Percentiles rank a stretch among this genome's conserved stretches.
phyloP scores from a whole-genome alignment of 345 rosid species.

The Erodium maritimum region DNA sequence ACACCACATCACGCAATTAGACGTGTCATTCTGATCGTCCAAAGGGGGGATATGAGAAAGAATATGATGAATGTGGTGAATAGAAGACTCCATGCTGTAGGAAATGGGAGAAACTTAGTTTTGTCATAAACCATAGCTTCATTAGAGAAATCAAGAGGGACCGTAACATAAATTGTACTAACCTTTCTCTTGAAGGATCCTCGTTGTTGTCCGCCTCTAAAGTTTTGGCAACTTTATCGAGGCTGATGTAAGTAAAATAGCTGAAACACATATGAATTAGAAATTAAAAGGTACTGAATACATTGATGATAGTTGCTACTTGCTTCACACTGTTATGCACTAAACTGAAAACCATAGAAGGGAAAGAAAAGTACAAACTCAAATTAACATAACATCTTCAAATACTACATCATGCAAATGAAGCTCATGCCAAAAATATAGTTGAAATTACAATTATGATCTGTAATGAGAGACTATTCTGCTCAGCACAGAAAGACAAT shows the following conservation, averaged over 20 bases:
- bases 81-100: conserved; percentile 42
- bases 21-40: conserved; percentile 27
- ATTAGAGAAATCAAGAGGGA: background rate
- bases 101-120: background rate
- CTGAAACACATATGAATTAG: conserved; percentile 20
- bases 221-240: conserved; percentile 49
- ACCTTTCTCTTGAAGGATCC: conserved; percentile 36
- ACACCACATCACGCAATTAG: conserved; percentile 70
- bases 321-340: background rate
- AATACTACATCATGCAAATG: too few species aligned
- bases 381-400: too few species aligned
- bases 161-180: conserved; percentile 7
- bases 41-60: conserved; percentile 45
- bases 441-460: too few species aligned
- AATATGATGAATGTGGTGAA: conserved; percentile 42
- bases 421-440: too few species aligned
- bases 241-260: conserved; percentile 68
- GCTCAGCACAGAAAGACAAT: too few species aligned
- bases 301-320: too few species aligned
- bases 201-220: conserved; percentile 25
- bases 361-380: background rate
- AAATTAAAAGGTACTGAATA: background rate
- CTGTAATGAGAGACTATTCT: too few species aligned
- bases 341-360: background rate
- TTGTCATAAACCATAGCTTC: background rate